Percentiles rank a stretch among this genome's conserved stretches.
These are phyloP conservation scores for Dactylis glomerata DNA, from an alignment of 176 grass and related monocot species.

Conservation along the genomic window DNA sequence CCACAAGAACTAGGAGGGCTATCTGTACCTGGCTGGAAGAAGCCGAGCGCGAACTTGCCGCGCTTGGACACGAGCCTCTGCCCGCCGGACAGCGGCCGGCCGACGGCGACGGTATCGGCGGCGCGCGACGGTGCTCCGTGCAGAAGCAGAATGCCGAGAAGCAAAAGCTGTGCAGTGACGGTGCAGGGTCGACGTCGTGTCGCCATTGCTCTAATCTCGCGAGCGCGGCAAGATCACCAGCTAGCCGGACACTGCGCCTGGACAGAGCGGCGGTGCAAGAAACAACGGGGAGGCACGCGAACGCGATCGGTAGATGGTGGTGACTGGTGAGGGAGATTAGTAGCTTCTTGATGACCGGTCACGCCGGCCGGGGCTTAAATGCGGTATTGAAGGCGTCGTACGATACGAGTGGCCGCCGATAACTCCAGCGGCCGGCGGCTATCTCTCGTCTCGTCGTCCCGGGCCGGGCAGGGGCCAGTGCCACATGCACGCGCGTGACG, in stretches of 20 bases:
- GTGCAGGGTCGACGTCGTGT: neutral
- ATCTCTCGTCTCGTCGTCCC: neutral
- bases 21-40: slow-evolving; percentile 39
- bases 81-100: slow-evolving; percentile 11
- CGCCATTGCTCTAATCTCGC: slow-evolving; percentile 21
- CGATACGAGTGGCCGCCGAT: too few species aligned
- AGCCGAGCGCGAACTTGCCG: slow-evolving; percentile 52
- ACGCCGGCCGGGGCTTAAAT: neutral
- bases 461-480: neutral
- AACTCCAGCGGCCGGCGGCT: too few species aligned
- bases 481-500: too few species aligned
- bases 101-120: slow-evolving; percentile 13
- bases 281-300: neutral
- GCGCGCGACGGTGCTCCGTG: neutral
- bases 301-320: neutral
- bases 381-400: neutral
- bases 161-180: neutral
- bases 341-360: neutral
- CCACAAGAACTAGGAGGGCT: neutral
- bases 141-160: neutral
- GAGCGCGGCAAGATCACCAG: neutral
- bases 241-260: neutral
- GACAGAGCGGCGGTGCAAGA: too few species aligned
- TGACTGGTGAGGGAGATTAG: too few species aligned
- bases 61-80: slow-evolving; percentile 37